Percentiles rank a stretch among this genome's conserved stretches.
These are phyloP conservation scores for Exophiala sp. DNA, from an alignment of 2,329 filamentous ascomycete genomes.

Conservation along the genomic window DNA sequence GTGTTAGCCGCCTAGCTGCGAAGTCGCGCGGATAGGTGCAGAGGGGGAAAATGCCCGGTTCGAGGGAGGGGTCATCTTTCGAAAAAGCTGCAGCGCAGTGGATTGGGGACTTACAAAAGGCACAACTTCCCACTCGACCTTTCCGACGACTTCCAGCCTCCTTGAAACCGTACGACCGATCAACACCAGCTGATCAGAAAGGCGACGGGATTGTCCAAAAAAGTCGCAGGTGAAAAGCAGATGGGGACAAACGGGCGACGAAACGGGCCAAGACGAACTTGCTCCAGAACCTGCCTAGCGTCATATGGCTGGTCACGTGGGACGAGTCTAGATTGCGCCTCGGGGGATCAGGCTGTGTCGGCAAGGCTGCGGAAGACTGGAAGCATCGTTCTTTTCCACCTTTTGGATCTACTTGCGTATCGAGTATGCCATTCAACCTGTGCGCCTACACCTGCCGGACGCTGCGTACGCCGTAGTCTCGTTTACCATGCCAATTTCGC, in stretches of 20 bases:
- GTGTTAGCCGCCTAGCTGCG: conserved; percentile 15
- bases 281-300: neutral
- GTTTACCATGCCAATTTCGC: neutral
- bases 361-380: too few relatives aligned
- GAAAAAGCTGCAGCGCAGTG: neutral
- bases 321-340: too few relatives aligned
- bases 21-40: conserved; percentile 21
- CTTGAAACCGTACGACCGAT: conserved; percentile 21
- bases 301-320: neutral
- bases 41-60: conserved; percentile 7
- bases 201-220: conserved; percentile 3
- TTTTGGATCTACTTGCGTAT: neutral
- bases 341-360: too few relatives aligned
- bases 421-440: neutral
- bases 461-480: neutral
- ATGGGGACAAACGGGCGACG: conserved; percentile 1
- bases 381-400: too few relatives aligned
- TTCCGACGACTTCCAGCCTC: conserved; percentile 29
- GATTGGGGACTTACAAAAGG: conserved; percentile 17
- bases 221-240: neutral
- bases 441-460: neutral
- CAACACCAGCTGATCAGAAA: conserved; percentile 22
- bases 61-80: conserved; percentile 3
- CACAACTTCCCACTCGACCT: conserved; percentile 28
- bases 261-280: conserved; percentile 6